Conservation (phyloP, 2,329 filamentous ascomycete species). For the Tolypocladium ovalisporum region DNA sequence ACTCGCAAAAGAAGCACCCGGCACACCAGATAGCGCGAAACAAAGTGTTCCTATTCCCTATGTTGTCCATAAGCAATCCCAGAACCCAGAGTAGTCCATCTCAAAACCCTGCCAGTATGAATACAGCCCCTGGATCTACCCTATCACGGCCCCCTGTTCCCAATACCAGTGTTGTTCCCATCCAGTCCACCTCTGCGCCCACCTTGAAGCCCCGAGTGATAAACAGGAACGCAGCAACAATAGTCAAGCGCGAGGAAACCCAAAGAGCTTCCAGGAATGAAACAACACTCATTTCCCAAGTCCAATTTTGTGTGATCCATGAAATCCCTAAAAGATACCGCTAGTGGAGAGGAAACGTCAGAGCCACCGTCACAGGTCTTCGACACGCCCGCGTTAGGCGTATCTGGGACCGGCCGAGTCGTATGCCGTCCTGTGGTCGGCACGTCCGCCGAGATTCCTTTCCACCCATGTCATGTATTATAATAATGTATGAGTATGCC, state of each 20-base stretch:
- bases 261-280: not conserved
- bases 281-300: not conserved
- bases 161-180: not conserved
- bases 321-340: not conserved
- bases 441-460: not conserved
- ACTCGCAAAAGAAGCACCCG: not conserved
- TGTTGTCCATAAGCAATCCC: not conserved
- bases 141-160: not conserved
- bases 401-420: too few species aligned
- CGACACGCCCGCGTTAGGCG: not conserved
- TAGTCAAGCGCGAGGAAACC: not conserved
- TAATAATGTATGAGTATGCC: conserved; percentile 10
- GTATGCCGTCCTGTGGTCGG: not conserved
- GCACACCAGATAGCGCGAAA: not conserved
- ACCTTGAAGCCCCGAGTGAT: not conserved
- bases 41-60: not conserved
- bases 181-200: not conserved
- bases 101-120: not conserved
- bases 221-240: not conserved
- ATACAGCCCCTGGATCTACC: not conserved
- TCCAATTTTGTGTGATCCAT: not conserved
- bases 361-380: not conserved
- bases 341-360: not conserved
- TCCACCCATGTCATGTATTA: conserved; percentile 4
- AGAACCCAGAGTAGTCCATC: not conserved